These are phyloP conservation scores for Solanum sparsipilum DNA, from an alignment of 257 asterid genomes.

Conservation along the genomic window DNA sequence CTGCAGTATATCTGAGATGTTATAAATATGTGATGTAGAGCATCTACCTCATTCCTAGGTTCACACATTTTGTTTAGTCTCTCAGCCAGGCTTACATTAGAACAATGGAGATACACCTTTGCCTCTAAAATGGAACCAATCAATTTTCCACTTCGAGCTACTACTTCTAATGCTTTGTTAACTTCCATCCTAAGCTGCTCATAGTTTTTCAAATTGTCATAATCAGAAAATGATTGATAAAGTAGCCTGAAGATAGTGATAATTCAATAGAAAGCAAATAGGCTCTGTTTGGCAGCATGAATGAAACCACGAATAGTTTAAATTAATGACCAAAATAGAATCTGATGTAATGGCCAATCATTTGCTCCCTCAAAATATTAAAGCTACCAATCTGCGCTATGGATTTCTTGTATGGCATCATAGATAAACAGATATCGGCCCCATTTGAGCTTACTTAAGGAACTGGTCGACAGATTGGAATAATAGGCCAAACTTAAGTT, in stretches of 20 bases:
- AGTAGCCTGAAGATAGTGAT: neutral
- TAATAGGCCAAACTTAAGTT: neutral
- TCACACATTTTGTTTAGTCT: slow-evolving; percentile 40
- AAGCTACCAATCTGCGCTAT: neutral
- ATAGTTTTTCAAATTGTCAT: slow-evolving; percentile 5
- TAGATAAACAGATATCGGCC: neutral
- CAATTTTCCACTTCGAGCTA: slow-evolving; percentile 67
- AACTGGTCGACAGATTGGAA: neutral
- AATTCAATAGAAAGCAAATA: neutral
- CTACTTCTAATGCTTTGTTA: slow-evolving; percentile 83
- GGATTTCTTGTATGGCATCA: neutral
- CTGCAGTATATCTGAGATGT: slow-evolving; percentile 67
- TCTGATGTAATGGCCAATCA: neutral
- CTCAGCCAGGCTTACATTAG: slow-evolving; percentile 39
- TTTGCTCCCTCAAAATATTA: neutral
- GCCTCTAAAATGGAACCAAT: slow-evolving; percentile 95
- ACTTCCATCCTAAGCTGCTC: slow-evolving; percentile 85
- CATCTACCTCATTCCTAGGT: slow-evolving; percentile 61
- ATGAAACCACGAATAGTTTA: neutral
- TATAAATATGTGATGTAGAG: slow-evolving; percentile 65
- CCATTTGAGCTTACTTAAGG: neutral
- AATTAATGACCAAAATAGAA: neutral
- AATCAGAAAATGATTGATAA: neutral
- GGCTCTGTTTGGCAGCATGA: neutral
- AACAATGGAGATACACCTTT: slow-evolving; percentile 60